phyloP scores from a whole-genome alignment of 2,329 filamentous ascomycete genomes.

The Colletotrichum nymphaeae region DNA sequence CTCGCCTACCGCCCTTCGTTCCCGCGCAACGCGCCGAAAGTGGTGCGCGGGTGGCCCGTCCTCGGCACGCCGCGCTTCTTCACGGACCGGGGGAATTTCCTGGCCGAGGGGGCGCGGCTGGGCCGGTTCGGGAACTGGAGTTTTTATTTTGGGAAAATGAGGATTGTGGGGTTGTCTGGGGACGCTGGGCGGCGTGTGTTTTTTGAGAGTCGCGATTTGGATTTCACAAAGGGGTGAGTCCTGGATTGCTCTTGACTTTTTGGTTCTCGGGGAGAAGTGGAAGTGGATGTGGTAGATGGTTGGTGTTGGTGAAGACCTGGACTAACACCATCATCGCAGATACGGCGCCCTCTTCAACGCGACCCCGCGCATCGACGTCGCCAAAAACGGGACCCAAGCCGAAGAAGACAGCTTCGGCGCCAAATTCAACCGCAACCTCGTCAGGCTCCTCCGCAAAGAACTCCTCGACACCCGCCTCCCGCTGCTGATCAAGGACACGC shows the following conservation, averaged over 20 bases:
- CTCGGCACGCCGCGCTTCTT: constrained; percentile 59
- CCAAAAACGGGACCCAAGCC: not conserved
- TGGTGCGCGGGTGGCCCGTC: constrained; percentile 50
- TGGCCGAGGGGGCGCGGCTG: constrained; percentile 43
- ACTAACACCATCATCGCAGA: constrained; percentile 29
- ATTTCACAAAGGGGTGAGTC: constrained; percentile 55
- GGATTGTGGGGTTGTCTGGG: constrained; percentile 57
- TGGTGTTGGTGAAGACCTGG: too few species aligned
- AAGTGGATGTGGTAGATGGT: too few species aligned
- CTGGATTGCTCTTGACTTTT: too few species aligned
- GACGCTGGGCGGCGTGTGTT: constrained; percentile 54
- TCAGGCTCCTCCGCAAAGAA: constrained; percentile 50
- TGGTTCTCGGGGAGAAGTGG: too few species aligned
- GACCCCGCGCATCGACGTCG: constrained; percentile 39
- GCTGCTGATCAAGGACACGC: constrained; percentile 55
- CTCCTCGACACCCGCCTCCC: constrained; percentile 52
- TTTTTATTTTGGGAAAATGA: constrained; percentile 58
- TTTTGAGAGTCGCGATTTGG: constrained; percentile 56
- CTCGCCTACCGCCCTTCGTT: constrained; percentile 38
- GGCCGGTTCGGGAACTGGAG: constrained; percentile 57
- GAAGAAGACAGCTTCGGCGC: constrained; percentile 38
- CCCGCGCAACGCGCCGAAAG: constrained; percentile 40
- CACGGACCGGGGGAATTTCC: constrained; percentile 57
- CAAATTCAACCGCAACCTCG: constrained; percentile 44
- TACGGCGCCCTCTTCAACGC: constrained; percentile 46